Evolutionary conservation across 768 basidiomycete species (phyloP).

Genomic region (Naganishia vaughanmartiniae): DNA sequence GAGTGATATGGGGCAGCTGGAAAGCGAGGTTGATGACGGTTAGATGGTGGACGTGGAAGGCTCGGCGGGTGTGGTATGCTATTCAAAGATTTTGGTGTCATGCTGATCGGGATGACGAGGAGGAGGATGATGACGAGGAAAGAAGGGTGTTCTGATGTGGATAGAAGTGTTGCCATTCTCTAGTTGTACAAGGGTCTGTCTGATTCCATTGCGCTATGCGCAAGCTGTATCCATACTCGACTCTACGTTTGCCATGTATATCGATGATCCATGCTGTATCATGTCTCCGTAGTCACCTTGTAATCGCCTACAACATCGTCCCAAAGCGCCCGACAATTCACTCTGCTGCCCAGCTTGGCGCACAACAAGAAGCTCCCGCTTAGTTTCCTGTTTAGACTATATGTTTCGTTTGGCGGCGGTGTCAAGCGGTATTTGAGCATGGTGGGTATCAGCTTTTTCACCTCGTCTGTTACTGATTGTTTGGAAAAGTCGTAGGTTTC

Average conservation of each 20-base stretch:
- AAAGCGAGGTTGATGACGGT: slow-evolving; percentile 6
- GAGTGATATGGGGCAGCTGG: slow-evolving; percentile 25
- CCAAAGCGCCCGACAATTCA: slow-evolving; percentile 76
- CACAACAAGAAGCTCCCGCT: slow-evolving; percentile 56
- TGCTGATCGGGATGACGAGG: slow-evolving; percentile 26
- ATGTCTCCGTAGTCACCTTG: slow-evolving; percentile 32
- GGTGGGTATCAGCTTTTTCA: slow-evolving; percentile 76
- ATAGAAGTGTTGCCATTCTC: background rate
- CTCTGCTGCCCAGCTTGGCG: slow-evolving; percentile 64
- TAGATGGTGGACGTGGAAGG: slow-evolving; percentile 26
- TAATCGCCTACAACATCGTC: slow-evolving; percentile 61
- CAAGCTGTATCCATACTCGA: slow-evolving; percentile 14
- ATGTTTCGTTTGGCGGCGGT: slow-evolving; percentile 90
- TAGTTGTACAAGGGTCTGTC: slow-evolving; percentile 11
- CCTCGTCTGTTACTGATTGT: slow-evolving; percentile 66
- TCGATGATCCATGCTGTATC: background rate
- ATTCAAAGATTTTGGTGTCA: slow-evolving; percentile 23
- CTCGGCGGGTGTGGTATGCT: slow-evolving; percentile 15
- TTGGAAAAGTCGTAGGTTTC: slow-evolving; percentile 75
- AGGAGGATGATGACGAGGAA: slow-evolving; percentile 24
- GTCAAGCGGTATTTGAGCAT: slow-evolving; percentile 87
- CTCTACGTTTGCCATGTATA: background rate
- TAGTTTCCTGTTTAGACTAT: slow-evolving; percentile 75
- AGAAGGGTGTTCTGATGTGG: slow-evolving; percentile 9
- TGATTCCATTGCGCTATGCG: background rate